Percentiles rank a stretch among this genome's conserved stretches.
phyloP scores from a whole-genome alignment of 495 filamentous ascomycete genomes.

The Aspergillus sparsus region DNA sequence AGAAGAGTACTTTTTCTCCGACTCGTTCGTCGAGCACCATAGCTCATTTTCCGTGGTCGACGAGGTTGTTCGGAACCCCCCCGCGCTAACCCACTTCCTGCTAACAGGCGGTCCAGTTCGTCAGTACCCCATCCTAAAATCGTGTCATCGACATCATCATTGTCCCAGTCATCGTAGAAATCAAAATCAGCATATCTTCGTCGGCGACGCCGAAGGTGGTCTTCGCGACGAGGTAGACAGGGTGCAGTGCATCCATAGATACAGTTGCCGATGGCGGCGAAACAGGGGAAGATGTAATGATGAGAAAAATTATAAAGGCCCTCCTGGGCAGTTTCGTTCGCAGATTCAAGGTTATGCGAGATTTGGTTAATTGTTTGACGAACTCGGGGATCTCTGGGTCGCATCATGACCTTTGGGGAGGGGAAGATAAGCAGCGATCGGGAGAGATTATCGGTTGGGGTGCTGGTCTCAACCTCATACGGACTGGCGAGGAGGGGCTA shows the following conservation, averaged over 20 bases:
- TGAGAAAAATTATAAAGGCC: constrained; percentile 87
- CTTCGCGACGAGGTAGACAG: constrained; percentile 73
- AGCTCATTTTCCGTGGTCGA: constrained; percentile 82
- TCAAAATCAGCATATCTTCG: constrained; percentile 83
- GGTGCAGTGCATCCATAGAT: constrained; percentile 68
- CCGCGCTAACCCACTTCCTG: constrained; percentile 63
- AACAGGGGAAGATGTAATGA: constrained; percentile 79
- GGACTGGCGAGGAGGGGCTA: constrained; percentile 1
- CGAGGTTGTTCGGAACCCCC: constrained; percentile 63
- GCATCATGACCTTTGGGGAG: constrained; percentile 47
- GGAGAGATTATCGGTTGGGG: constrained; percentile 1
- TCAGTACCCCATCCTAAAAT: constrained; percentile 76
- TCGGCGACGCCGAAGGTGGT: constrained; percentile 67
- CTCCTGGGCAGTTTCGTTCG: constrained; percentile 86
- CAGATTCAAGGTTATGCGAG: constrained; percentile 87
- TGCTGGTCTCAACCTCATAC: constrained; percentile 9
- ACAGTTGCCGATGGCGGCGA: constrained; percentile 63
- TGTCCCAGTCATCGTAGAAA: constrained; percentile 98
- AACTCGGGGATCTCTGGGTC: constrained; percentile 85
- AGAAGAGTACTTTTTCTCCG: constrained; percentile 68
- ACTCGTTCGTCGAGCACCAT: constrained; percentile 66
- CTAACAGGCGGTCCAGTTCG: constrained; percentile 84
- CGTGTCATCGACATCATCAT: constrained; percentile 62
- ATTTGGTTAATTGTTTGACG: constrained; percentile 92
- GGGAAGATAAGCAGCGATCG: background rate